phyloP scores from a whole-genome alignment of 2,329 filamentous ascomycete genomes.

The Aspergillus ochraceoroseus region DNA sequence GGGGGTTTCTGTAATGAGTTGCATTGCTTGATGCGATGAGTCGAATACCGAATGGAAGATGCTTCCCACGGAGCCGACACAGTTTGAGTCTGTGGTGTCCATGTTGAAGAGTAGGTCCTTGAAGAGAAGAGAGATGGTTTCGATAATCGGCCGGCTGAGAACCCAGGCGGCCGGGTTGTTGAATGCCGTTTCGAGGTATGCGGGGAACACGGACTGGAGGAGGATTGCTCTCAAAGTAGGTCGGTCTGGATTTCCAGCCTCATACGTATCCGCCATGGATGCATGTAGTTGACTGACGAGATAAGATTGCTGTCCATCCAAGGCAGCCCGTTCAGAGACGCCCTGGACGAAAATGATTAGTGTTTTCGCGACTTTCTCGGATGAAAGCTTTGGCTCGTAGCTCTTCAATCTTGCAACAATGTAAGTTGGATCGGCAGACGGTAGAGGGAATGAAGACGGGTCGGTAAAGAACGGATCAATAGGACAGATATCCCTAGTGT shows the following conservation, averaged over 20 bases:
- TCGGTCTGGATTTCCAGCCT: conserved; percentile 37
- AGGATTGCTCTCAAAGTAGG: conserved; percentile 51
- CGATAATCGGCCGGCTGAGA: conserved; percentile 50
- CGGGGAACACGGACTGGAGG: conserved; percentile 53
- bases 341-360: conserved; percentile 57
- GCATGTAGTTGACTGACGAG: conserved; percentile 51
- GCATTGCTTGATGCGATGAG: conserved; percentile 36
- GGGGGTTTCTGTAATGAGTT: conserved; percentile 33
- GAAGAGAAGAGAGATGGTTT: conserved; percentile 44
- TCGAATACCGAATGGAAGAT: conserved; percentile 40
- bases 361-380: conserved; percentile 49
- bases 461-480: conserved; percentile 59
- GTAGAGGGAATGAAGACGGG: conserved; percentile 56
- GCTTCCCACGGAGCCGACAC: conserved; percentile 34
- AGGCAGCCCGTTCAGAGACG: conserved; percentile 54
- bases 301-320: conserved; percentile 55
- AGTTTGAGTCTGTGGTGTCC: conserved; percentile 39
- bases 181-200: conserved; percentile 51
- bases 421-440: conserved; percentile 56
- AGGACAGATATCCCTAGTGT: conserved; percentile 52
- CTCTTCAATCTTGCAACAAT: conserved; percentile 58
- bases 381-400: conserved; percentile 52
- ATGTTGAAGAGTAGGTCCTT: conserved; percentile 45
- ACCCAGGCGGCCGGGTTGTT: conserved; percentile 48
- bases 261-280: conserved; percentile 46